Evolutionary conservation across 805 yeast species (phyloP), one percentile per base, ranked within the genome.

Genomic region (Zygotorulaspora chibaensis): DNA sequence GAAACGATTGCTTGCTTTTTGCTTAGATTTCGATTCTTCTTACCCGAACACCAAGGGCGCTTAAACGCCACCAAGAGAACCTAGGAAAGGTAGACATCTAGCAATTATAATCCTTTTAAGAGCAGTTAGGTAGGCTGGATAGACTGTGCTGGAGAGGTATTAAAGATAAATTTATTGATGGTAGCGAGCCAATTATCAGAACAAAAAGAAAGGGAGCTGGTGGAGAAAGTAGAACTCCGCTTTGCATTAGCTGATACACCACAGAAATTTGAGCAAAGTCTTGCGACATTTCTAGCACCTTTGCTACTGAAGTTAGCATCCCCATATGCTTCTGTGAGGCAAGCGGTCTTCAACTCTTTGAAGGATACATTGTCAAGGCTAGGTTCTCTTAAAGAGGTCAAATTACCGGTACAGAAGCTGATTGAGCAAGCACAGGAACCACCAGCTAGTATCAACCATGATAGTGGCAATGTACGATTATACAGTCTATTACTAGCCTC

Each of bases 151-250:
- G 25, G 25, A 20, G 25, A 7, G 25, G 7, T 7, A 20, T 20
- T 20, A 20, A 20, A 20, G 7, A 20, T 20, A 20, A 5, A 20
- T 20, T 20, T 20, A 20, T 20, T 7, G 25, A 20, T 20, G 25
- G 25, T 7, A 20, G 7, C 25, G 25, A 20, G 25, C 7, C 25
- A 20, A 20, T 20, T 20, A 20, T 20, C 36, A 3, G 67, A 59
- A 51, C 72, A 66, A 34, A 67, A 74, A 30, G 95, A 87, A 57
- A 63, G 81, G 38, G 72, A 76, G 1, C 66, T 86, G 46, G 74
- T 87, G 31, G 81, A 82, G 56, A 84, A 82, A 59, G 96, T 87
- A 1, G 97, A 90, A 63, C 75, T 90, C 40, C 71, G 87, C 33
- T 72, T 91, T 15, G 91, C 95, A 1, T 68, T 91, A 35, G 87